Conservation (phyloP, 176 grass and related monocot genomes). For the Pharus latifolius region DNA sequence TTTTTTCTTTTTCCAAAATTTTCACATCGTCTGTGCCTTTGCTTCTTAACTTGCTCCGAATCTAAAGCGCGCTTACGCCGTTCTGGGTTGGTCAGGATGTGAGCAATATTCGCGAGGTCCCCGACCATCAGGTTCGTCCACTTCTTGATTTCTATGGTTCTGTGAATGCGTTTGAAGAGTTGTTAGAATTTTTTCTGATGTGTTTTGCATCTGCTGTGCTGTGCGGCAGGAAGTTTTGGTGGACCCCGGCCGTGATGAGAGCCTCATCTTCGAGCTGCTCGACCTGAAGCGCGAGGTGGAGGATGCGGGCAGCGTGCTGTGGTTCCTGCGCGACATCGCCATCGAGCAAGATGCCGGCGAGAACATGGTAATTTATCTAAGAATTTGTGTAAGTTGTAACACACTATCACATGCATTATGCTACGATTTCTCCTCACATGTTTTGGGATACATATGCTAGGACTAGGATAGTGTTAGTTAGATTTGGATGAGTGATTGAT, state of each 20-base stretch:
- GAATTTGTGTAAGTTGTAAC: too few species aligned
- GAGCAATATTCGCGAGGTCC: constrained; percentile 72
- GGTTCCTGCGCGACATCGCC: constrained; percentile 84
- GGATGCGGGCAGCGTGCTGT: constrained; percentile 57
- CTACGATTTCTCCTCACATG: too few species aligned
- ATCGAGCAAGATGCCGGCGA: constrained; percentile 68
- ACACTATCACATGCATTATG: too few species aligned
- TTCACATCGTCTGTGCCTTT: background rate
- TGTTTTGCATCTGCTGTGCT: background rate
- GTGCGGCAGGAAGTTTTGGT: constrained; percentile 66
- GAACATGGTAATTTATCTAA: constrained; percentile 49
- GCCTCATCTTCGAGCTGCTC: constrained; percentile 84
- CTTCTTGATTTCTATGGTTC: background rate
- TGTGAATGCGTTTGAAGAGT: background rate
- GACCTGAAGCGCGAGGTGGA: constrained; percentile 78
- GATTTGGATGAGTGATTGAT: too few species aligned
- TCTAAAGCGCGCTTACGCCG: background rate
- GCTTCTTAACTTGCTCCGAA: background rate
- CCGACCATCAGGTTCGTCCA: constrained; percentile 66
- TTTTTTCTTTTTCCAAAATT: background rate
- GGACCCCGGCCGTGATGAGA: constrained; percentile 79
- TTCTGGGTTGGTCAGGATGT: constrained; percentile 46
- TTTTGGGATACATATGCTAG: too few species aligned
- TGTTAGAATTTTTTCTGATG: background rate
- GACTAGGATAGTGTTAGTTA: too few species aligned